Percentiles rank a stretch among this genome's conserved stretches.
These are phyloP conservation scores for Saposhnikovia divaricata DNA, from an alignment of 129 eudicot species.

Conservation along the genomic window DNA sequence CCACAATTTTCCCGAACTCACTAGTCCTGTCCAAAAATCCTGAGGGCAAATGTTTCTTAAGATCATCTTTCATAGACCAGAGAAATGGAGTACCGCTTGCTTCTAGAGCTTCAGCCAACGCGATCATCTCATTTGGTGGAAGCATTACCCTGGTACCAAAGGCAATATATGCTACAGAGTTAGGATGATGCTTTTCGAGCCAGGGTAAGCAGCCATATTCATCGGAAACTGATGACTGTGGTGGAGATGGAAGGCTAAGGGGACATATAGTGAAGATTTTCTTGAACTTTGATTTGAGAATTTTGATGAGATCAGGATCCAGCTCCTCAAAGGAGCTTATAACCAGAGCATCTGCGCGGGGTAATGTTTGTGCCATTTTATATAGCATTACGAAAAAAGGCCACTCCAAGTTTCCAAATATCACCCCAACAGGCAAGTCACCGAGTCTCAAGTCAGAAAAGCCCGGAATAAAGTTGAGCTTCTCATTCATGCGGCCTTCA, in stretches of 20 bases:
- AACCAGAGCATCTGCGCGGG: neutral
- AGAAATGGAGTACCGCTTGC: constrained; percentile 35
- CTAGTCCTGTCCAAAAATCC: constrained; percentile 36
- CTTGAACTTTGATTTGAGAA: constrained; percentile 30
- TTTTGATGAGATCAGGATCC: constrained; percentile 35
- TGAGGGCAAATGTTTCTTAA: constrained; percentile 24
- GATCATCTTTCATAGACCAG: constrained; percentile 44
- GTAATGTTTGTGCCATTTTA: constrained; percentile 34
- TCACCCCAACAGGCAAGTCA: constrained; percentile 42
- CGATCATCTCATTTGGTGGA: constrained; percentile 43
- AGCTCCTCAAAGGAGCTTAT: constrained; percentile 20
- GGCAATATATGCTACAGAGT: constrained; percentile 49
- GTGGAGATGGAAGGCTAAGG: constrained; percentile 25
- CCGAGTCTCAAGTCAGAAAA: constrained; percentile 17
- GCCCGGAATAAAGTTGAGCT: constrained; percentile 41
- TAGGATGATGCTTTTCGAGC: constrained; percentile 33
- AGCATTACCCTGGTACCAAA: constrained; percentile 53
- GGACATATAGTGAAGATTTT: constrained; percentile 51
- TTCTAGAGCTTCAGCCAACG: constrained; percentile 56
- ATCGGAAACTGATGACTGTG: constrained; percentile 10
- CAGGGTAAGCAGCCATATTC: constrained; percentile 43
- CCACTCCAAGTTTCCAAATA: constrained; percentile 31
- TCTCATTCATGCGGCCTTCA: constrained; percentile 21
- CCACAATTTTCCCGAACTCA: constrained; percentile 37
- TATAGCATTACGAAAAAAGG: constrained; percentile 38